These are phyloP conservation scores for Saxophila tyrrhenica DNA, from an alignment of 495 filamentous ascomycete species.

Conservation along the genomic window DNA sequence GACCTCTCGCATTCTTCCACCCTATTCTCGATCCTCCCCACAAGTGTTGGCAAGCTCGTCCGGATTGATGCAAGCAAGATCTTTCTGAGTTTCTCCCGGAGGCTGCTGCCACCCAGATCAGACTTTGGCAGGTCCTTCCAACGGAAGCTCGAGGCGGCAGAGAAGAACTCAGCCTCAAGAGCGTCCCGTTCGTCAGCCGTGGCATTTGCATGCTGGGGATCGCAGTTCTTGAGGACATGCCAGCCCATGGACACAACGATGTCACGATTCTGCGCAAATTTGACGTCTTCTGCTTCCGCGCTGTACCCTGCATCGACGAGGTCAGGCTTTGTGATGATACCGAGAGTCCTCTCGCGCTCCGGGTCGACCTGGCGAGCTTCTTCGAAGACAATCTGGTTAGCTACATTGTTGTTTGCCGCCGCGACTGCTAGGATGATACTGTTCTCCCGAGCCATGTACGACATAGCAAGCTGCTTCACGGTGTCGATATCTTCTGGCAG, in stretches of 20 bases:
- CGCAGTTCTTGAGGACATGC: slow-evolving; percentile 26
- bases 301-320: slow-evolving; percentile 18
- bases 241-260: slow-evolving; percentile 22
- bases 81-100: slow-evolving; percentile 43
- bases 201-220: slow-evolving; percentile 5
- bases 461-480: slow-evolving; percentile 13
- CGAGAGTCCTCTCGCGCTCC: slow-evolving; percentile 18
- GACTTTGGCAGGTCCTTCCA: slow-evolving; percentile 35
- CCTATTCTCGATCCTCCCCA: slow-evolving; percentile 43
- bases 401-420: slow-evolving; percentile 20
- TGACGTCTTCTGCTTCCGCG: slow-evolving; percentile 17
- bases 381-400: slow-evolving; percentile 18
- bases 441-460: slow-evolving; percentile 17
- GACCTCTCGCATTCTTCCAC: slow-evolving; percentile 23
- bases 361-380: slow-evolving; percentile 19
- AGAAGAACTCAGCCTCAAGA: slow-evolving; percentile 35
- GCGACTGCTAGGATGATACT: slow-evolving; percentile 27
- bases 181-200: slow-evolving; percentile 25
- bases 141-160: slow-evolving; percentile 25
- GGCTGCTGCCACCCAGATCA: slow-evolving; percentile 37
- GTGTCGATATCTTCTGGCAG: slow-evolving; percentile 11
- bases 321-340: slow-evolving; percentile 30
- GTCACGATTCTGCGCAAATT: slow-evolving; percentile 20
- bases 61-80: slow-evolving; percentile 47
- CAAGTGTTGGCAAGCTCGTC: slow-evolving; percentile 44